Conservation (phyloP, 441 rosid species). For the Croton setiger region DNA sequence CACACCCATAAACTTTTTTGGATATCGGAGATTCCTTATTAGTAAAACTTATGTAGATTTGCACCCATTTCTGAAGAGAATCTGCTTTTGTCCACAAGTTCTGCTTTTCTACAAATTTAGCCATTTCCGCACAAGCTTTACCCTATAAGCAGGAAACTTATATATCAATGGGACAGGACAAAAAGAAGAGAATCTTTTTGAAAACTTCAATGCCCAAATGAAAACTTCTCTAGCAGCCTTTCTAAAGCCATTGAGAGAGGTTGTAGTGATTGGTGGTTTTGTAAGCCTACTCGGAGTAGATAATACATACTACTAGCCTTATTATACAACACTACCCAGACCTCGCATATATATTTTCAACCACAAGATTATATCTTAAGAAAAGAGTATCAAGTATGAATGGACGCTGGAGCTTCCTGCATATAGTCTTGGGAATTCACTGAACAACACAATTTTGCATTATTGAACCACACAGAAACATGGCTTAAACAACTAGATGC, state of each 20-base stretch:
- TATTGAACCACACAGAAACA: background rate
- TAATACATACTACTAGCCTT: background rate
- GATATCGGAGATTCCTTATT: background rate
- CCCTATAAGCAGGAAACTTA: background rate
- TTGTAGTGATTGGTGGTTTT: background rate
- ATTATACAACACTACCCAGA: background rate
- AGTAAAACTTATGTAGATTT: background rate
- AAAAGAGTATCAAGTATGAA: background rate
- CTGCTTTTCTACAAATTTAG: background rate
- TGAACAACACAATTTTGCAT: background rate
- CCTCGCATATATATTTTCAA: background rate
- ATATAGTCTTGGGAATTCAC: background rate
- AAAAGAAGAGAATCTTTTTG: background rate
- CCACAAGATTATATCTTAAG: background rate
- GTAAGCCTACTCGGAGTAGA: background rate
- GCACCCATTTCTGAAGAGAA: background rate
- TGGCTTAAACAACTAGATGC: background rate
- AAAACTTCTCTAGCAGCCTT: background rate
- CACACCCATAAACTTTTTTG: background rate
- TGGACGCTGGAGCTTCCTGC: background rate
- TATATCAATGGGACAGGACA: background rate
- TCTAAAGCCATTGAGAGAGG: background rate
- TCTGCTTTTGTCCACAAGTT: background rate
- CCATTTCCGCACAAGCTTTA: background rate
- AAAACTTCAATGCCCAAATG: background rate